phyloP scores from a whole-genome alignment of 1,284 basidiomycete species.

The Boletellus deceptivus region DNA sequence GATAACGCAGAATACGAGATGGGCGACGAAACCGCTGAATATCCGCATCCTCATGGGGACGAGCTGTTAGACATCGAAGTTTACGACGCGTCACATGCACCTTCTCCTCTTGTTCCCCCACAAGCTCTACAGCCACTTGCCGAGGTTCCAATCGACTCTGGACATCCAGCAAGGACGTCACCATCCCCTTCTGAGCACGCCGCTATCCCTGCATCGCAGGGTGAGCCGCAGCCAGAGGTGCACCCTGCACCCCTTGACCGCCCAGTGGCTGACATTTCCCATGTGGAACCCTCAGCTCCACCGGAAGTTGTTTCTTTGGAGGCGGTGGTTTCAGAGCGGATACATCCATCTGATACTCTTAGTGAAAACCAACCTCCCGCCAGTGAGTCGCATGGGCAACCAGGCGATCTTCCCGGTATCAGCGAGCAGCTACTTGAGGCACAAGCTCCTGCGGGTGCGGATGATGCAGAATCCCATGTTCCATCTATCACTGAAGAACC shows the following conservation, averaged over 20 bases:
- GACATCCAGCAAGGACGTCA: slow-evolving; percentile 1
- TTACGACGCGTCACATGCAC: slow-evolving; percentile 47
- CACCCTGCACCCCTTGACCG: slow-evolving; percentile 17
- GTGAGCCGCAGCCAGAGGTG: slow-evolving; percentile 12
- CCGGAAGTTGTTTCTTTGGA: slow-evolving; percentile 9
- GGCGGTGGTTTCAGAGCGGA: neutral
- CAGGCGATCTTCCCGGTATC: slow-evolving; percentile 4
- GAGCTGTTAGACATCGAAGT: slow-evolving; percentile 61
- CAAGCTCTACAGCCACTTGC: slow-evolving; percentile 18
- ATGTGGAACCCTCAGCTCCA: slow-evolving; percentile 13
- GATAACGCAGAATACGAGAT: slow-evolving; percentile 69
- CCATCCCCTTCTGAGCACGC: slow-evolving; percentile 9
- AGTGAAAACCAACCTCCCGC: slow-evolving; percentile 4
- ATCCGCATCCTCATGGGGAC: slow-evolving; percentile 28
- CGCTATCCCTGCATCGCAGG: slow-evolving; percentile 2
- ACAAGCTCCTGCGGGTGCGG: slow-evolving; percentile 2
- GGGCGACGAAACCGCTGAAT: slow-evolving; percentile 43
- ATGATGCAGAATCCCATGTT: slow-evolving; percentile 4
- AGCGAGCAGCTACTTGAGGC: slow-evolving; percentile 7
- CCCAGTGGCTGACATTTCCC: slow-evolving; percentile 11
- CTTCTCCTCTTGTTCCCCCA: slow-evolving; percentile 29
- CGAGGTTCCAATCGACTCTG: slow-evolving; percentile 21
- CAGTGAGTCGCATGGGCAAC: slow-evolving; percentile 24
- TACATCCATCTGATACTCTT: slow-evolving; percentile 5
- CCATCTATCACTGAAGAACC: slow-evolving; percentile 7